Evolutionary conservation across 164 flowering plant genomes (phyloP), one percentile per base, ranked within the genome.

Genomic region (Liriodendron chinense): DNA sequence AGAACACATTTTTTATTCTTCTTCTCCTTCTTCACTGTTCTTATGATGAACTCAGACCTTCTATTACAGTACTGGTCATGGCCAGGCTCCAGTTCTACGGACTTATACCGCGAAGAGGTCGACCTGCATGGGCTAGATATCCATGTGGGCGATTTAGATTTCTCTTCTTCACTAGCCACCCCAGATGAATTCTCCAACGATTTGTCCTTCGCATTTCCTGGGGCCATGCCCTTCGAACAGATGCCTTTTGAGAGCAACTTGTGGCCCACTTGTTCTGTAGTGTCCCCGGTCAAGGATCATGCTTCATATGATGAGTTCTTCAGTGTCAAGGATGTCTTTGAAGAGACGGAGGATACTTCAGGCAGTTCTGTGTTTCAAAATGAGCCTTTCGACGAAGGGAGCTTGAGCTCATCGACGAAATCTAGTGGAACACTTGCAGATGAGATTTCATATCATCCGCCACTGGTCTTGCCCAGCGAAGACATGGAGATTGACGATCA

Each of bases 401-500:
- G 83, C 73, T 78, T 78, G 7, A 72, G 65, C 49, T 61, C 72
- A 25, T 78, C 82, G 12, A 71, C 63, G 23, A 67, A 50, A 25
- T 67, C 68, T 16, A 47, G 28, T 1, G 75, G 64, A 12, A 25
- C 34, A 20, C 76, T 78, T 2, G 21, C 70, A 50, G 76, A 69
- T 9, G 25, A 65, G 22, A 18, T 68, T 56, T 73, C 81, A 28
- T 3, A 47, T 20, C 72, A 72, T 67, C 9, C 68, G 66, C 43
- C 78, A 3, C 25, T 83, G 47, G 75, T 76, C 8, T 59, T 80
- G 34, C 87, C 85, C 0, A 47, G 6, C 1, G 83, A 82, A 28
- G 86, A 68, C 22, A 80, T 78, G 82, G 84, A 81, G 56, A 26
- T 79, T 3, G 81, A 84, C 10, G 73, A 76, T 69, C 80, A 83